A percentile compares a stretch with the other conserved stretches of the same genome.
These are phyloP conservation scores for Phytophthora pistaciae DNA, from an alignment of 352 stramenopile genomes.

Conservation along the genomic window DNA sequence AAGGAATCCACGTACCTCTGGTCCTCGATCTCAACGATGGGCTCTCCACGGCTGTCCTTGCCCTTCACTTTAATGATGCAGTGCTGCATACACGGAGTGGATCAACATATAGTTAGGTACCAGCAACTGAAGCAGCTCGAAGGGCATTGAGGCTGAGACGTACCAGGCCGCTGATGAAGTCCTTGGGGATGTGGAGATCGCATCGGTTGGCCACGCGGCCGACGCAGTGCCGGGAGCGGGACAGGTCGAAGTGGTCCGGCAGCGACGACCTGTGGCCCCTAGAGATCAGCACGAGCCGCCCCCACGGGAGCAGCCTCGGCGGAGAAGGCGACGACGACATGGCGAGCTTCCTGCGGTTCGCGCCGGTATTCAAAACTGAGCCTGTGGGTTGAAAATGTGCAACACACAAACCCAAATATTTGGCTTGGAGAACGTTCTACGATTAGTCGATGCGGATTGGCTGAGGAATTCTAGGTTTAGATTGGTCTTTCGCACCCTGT, in stretches of 20 bases:
- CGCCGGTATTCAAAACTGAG: conserved; percentile 18
- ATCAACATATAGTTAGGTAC: background rate
- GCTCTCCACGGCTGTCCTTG: conserved; percentile 32
- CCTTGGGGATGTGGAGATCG: conserved; percentile 55
- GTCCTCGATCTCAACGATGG: conserved; percentile 53
- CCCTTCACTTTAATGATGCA: conserved; percentile 46
- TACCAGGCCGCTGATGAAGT: conserved; percentile 68
- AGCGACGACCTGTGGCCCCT: conserved; percentile 28
- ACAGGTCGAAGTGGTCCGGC: conserved; percentile 58
- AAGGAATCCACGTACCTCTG: conserved; percentile 45
- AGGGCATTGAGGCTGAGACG: background rate
- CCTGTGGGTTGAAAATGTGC: background rate
- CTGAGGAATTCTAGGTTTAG: background rate
- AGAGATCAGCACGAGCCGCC: conserved; percentile 59
- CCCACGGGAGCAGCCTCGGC: conserved; percentile 51
- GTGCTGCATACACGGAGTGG: conserved; percentile 22
- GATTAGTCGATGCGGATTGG: conserved; percentile 10
- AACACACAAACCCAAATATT: background rate
- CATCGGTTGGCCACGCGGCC: conserved; percentile 46
- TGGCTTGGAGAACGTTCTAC: conserved; percentile 12
- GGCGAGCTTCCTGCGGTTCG: background rate
- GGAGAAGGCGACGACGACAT: conserved; percentile 3
- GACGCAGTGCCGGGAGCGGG: conserved; percentile 45
- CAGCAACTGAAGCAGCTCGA: background rate
- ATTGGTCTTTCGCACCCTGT: too few species aligned